A percentile compares a stretch with the other conserved stretches of the same genome.
These are phyloP conservation scores for Agaricus blazei DNA, from an alignment of 768 basidiomycete genomes.

Conservation along the genomic window DNA sequence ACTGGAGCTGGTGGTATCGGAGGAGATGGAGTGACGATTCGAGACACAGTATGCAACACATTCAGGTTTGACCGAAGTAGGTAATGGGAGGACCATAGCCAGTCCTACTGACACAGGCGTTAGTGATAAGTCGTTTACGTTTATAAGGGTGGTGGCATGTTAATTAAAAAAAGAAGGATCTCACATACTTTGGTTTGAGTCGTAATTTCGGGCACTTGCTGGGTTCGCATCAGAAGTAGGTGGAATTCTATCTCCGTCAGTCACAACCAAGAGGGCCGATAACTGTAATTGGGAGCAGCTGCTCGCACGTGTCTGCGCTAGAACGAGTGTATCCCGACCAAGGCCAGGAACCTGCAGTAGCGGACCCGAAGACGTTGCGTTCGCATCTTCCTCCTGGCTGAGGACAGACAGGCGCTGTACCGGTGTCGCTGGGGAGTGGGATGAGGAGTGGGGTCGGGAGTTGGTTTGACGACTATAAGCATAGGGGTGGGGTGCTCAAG, in stretches of 20 bases:
- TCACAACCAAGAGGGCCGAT: not conserved
- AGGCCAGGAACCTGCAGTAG: not conserved
- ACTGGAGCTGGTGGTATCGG: slow-evolving; percentile 13
- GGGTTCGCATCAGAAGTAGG: not conserved
- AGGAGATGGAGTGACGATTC: slow-evolving; percentile 17
- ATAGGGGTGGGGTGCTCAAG: slow-evolving; percentile 32
- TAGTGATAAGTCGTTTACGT: not conserved
- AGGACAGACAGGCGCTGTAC: slow-evolving; percentile 18
- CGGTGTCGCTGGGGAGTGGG: slow-evolving; percentile 78
- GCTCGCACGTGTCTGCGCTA: not conserved
- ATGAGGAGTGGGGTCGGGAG: slow-evolving; percentile 71
- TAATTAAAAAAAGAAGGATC: not conserved
- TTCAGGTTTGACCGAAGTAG: not conserved
- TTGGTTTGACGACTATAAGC: slow-evolving; percentile 69
- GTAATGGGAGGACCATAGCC: not conserved
- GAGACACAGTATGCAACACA: not conserved
- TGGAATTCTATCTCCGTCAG: not conserved
- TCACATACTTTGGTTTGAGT: slow-evolving; percentile 2
- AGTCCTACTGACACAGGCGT: not conserved
- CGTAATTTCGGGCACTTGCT: not conserved
- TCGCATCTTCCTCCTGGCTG: not conserved
- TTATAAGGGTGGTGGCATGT: too few relatives aligned
- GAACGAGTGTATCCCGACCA: not conserved
- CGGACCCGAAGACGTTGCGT: not conserved
- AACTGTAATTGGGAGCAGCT: not conserved